Percentiles rank a stretch among this genome's conserved stretches.
Conservation (phyloP, 2,329 filamentous ascomycete species). For the Pochonia chlamydosporia region DNA sequence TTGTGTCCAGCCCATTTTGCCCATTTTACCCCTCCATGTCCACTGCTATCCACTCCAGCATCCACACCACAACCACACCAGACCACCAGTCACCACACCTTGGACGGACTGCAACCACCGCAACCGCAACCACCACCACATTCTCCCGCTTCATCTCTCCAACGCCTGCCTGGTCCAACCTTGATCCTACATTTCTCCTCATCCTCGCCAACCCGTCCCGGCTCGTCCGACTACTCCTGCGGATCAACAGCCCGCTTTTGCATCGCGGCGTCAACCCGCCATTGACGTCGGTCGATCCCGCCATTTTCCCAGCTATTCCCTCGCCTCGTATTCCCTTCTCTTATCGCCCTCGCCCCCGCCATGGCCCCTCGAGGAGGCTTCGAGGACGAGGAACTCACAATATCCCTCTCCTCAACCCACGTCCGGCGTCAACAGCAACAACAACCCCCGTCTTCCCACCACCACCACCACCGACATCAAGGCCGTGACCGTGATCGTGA, state of each 20-base stretch:
- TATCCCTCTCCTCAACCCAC: slow-evolving; percentile 62
- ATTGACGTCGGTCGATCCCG: neutral
- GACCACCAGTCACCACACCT: no score
- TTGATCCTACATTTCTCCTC: neutral
- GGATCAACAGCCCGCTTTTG: neutral
- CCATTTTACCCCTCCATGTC: no score
- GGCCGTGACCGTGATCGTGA: slow-evolving; percentile 14
- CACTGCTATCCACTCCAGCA: no score
- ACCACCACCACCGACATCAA: slow-evolving; percentile 17
- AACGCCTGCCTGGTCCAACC: no score
- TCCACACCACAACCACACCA: no score
- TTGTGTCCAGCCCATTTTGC: no score
- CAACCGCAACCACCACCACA: no score
- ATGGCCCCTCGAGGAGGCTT: slow-evolving; percentile 54
- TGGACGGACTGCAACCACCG: no score
- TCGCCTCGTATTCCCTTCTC: no score
- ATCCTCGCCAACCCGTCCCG: neutral
- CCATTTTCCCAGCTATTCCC: neutral
- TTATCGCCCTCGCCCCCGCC: no score
- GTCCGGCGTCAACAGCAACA: slow-evolving; percentile 46
- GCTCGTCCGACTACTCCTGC: neutral
- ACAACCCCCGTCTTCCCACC: slow-evolving; percentile 18
- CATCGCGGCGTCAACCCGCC: neutral
- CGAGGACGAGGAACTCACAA: slow-evolving; percentile 79
- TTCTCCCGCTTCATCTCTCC: no score